Evolutionary conservation across 305 asterid genomes (phyloP).

Genomic region (Fraxinus ornus): DNA sequence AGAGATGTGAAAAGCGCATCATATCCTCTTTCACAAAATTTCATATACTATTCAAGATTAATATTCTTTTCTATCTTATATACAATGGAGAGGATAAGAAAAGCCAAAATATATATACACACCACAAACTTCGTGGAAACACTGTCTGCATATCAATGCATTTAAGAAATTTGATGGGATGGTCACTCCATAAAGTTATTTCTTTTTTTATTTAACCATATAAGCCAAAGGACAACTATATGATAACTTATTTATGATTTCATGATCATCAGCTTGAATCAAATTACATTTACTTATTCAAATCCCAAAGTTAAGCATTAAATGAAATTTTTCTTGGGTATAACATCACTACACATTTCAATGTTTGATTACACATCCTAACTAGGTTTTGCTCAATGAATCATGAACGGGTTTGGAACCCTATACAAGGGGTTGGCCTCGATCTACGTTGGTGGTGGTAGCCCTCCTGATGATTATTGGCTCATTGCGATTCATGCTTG

Average conservation of each 20-base stretch:
- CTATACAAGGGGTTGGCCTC: neutral
- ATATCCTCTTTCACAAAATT: neutral
- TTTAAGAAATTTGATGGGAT: neutral
- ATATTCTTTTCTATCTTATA: neutral
- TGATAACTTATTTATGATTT: neutral
- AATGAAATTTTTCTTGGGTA: neutral
- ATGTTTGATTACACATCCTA: neutral
- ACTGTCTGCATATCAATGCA: neutral
- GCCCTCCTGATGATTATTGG: neutral
- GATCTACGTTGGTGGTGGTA: neutral
- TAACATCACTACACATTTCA: neutral
- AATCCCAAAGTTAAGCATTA: neutral
- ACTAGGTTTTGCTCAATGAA: neutral
- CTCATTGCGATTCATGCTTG: neutral
- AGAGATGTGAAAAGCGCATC: conserved; percentile 7
- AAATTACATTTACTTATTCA: neutral
- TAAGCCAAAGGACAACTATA: neutral
- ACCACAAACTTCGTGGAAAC: conserved; percentile 31
- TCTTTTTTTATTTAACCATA: neutral
- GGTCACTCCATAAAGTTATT: neutral
- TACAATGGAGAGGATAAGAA: neutral
- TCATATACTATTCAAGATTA: neutral
- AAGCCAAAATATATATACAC: neutral
- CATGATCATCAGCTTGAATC: neutral
- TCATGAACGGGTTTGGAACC: neutral